Conservation (phyloP, 73 alveolate species). For the Effrenium voratum region DNA sequence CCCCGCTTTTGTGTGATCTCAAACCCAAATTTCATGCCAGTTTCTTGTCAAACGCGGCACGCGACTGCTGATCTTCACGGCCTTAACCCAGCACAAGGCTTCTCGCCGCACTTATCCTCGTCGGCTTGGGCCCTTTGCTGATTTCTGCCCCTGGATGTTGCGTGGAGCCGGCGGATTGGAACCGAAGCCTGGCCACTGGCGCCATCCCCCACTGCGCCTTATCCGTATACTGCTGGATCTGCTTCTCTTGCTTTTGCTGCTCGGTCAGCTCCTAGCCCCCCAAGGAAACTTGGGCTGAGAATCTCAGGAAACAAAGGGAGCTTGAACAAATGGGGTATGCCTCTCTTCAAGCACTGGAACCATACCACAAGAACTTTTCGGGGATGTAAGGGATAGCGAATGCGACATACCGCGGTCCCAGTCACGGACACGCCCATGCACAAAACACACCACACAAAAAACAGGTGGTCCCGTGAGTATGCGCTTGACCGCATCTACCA, state of each 20-base stretch:
- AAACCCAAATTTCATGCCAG: too few relatives aligned
- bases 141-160: neutral
- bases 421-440: too few relatives aligned
- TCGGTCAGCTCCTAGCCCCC: slow-evolving; percentile 64
- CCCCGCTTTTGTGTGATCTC: too few relatives aligned
- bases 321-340: neutral
- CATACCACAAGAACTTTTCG: neutral
- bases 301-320: neutral
- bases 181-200: neutral
- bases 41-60: neutral
- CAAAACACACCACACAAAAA: too few relatives aligned
- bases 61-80: neutral
- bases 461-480: too few relatives aligned
- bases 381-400: neutral
- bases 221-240: slow-evolving; percentile 54
- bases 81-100: neutral
- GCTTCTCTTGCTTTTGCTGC: slow-evolving; percentile 40
- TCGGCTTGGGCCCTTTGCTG: neutral
- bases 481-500: too few relatives aligned
- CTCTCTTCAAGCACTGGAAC: neutral
- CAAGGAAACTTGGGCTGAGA: neutral
- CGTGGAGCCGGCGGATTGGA: neutral
- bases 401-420: neutral
- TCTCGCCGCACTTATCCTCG: neutral
- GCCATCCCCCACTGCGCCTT: slow-evolving; percentile 13